A percentile compares a stretch with the other conserved stretches of the same genome.
phyloP scores from a whole-genome alignment of 2,329 filamentous ascomycete species.

The Phoma sp. region DNA sequence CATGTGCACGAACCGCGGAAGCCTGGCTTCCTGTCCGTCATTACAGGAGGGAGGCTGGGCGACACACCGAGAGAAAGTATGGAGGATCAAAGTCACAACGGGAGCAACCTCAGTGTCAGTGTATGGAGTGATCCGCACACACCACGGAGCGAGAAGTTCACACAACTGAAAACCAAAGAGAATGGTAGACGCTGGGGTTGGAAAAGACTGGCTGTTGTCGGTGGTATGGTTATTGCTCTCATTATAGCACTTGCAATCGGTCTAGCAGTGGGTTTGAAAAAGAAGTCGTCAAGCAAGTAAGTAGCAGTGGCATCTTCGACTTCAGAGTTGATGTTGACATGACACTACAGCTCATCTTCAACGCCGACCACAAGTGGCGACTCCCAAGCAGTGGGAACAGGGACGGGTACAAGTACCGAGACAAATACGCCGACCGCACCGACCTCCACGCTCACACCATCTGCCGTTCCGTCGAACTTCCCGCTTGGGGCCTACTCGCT shows the following conservation, averaged over 20 bases:
- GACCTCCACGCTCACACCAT: conserved; percentile 24
- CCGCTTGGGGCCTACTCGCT: conserved; percentile 69
- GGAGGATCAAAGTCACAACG: conserved; percentile 33
- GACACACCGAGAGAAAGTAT: conserved; percentile 41
- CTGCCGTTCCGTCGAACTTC: conserved; percentile 51
- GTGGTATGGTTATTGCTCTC: conserved; percentile 38
- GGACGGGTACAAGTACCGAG: conserved; percentile 7
- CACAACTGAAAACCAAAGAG: conserved; percentile 17
- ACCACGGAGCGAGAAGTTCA: conserved; percentile 42
- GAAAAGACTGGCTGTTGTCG: conserved; percentile 48
- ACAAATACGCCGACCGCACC: conserved; percentile 20
- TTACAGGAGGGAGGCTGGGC: conserved; percentile 32
- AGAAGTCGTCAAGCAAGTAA: conserved; percentile 39
- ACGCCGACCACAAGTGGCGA: conserved; percentile 6
- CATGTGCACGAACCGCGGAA: conserved; percentile 27
- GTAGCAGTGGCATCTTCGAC: neutral
- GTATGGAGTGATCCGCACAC: conserved; percentile 43
- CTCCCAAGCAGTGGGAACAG: conserved; percentile 10
- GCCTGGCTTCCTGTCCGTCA: conserved; percentile 25
- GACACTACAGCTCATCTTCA: conserved; percentile 3
- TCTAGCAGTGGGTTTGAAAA: conserved; percentile 51
- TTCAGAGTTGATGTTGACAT: conserved; percentile 7
- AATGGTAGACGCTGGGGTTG: conserved; percentile 45
- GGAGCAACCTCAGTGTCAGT: conserved; percentile 42
- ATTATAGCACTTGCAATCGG: conserved; percentile 50